Conservation (phyloP, 2,329 filamentous ascomycete genomes). For the Ophiostoma perfectum region DNA sequence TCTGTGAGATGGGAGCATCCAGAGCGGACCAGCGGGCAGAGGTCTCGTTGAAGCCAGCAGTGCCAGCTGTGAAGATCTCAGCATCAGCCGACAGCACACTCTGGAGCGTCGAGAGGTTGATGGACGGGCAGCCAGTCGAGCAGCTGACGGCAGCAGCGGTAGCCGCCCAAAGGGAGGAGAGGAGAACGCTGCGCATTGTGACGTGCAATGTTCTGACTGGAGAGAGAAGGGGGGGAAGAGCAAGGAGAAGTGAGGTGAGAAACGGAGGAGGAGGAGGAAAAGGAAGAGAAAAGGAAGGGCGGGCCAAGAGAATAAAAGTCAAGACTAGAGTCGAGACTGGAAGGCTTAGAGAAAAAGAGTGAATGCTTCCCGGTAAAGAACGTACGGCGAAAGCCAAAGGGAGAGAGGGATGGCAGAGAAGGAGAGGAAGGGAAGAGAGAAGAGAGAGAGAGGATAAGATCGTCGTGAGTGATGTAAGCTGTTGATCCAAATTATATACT, state of each 20-base stretch:
- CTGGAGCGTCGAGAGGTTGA: slow-evolving; percentile 28
- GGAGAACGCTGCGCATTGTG: slow-evolving; percentile 2
- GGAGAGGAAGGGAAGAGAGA: not conserved
- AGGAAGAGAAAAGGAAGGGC: not conserved
- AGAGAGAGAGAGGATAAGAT: not conserved
- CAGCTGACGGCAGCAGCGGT: slow-evolving; percentile 4
- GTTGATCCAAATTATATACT: slow-evolving; percentile 15
- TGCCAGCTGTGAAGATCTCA: slow-evolving; percentile 40
- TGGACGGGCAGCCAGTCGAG: slow-evolving; percentile 6
- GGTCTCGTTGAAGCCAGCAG: slow-evolving; percentile 36
- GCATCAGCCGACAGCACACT: slow-evolving; percentile 36
- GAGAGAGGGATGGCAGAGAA: not conserved
- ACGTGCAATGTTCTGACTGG: not conserved
- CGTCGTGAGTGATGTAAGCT: not conserved
- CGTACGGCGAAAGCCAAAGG: not conserved
- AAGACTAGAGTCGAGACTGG: not conserved
- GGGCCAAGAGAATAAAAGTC: not conserved
- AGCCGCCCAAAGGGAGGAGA: slow-evolving; percentile 11
- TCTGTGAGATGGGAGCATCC: slow-evolving; percentile 39
- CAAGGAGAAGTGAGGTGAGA: not conserved
- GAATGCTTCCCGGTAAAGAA: slow-evolving; percentile 1
- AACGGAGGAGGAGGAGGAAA: not conserved
- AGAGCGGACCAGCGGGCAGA: slow-evolving; percentile 44
- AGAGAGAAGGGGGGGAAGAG: not conserved
- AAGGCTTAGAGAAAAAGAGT: not conserved